A percentile compares a stretch with the other conserved stretches of the same genome.
phyloP scores from a whole-genome alignment of 495 filamentous ascomycete species.

The Amniculicola lignicola region DNA sequence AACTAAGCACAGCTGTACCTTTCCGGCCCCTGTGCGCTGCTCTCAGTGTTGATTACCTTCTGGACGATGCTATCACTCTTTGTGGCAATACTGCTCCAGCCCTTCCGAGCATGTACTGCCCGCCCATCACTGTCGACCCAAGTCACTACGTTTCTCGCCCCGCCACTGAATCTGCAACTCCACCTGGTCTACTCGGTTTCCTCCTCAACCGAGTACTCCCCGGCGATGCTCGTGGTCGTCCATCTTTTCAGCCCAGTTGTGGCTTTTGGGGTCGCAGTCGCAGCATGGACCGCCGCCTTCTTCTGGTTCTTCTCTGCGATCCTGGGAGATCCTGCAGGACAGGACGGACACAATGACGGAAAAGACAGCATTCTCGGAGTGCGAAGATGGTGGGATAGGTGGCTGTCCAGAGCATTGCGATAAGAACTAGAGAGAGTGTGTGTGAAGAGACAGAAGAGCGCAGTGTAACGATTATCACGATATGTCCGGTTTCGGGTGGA shows the following conservation, averaged over 20 bases:
- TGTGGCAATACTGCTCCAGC: slow-evolving; percentile 36
- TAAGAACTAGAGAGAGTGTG: neutral
- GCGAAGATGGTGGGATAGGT: slow-evolving; percentile 60
- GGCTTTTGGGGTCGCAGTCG: slow-evolving; percentile 52
- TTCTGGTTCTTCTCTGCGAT: slow-evolving; percentile 65
- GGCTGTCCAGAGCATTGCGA: slow-evolving; percentile 42
- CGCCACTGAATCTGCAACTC: slow-evolving; percentile 41
- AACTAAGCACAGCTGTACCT: slow-evolving; percentile 34
- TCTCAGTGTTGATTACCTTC: slow-evolving; percentile 35
- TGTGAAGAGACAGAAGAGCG: no score
- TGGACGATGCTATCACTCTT: slow-evolving; percentile 40
- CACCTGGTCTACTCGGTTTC: slow-evolving; percentile 41
- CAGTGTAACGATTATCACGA: slow-evolving; percentile 8
- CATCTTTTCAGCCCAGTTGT: slow-evolving; percentile 55
- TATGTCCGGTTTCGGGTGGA: no score
- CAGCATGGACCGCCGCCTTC: slow-evolving; percentile 58
- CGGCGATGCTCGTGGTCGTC: slow-evolving; percentile 47
- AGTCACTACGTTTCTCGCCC: slow-evolving; percentile 38
- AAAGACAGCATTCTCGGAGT: slow-evolving; percentile 59
- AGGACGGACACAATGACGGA: slow-evolving; percentile 60
- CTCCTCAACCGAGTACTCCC: slow-evolving; percentile 34
- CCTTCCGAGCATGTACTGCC: slow-evolving; percentile 37
- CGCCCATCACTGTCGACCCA: slow-evolving; percentile 35
- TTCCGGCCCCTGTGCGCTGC: slow-evolving; percentile 35
- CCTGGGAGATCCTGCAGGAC: slow-evolving; percentile 62